Evolutionary conservation across 2,329 filamentous ascomycete genomes (phyloP).

Genomic region (Knufia fluminis): DNA sequence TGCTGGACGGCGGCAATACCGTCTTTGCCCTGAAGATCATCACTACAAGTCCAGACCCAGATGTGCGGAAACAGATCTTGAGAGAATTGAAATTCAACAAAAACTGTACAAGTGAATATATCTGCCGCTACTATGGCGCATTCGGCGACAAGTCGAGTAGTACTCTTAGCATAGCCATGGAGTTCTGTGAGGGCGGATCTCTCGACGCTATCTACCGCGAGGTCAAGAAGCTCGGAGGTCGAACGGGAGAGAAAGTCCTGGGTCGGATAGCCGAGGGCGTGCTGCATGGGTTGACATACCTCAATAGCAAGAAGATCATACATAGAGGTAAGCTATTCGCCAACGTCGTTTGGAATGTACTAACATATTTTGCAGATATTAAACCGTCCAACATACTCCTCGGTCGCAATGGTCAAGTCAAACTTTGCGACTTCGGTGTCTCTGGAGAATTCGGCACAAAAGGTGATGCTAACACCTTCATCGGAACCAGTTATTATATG

Average conservation of each 20-base stretch:
- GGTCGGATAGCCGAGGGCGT: constrained; percentile 96
- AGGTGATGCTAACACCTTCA: constrained; percentile 96
- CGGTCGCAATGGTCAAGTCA: constrained; percentile 85
- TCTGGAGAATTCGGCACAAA: constrained; percentile 97
- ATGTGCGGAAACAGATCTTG: constrained; percentile 97
- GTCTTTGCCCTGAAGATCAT: constrained; percentile 97
- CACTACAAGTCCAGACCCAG: constrained; percentile 93
- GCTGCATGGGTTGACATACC: constrained; percentile 83
- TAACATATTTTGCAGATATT: constrained; percentile 55
- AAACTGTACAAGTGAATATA: constrained; percentile 88
- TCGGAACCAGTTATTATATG: constrained; percentile 99
- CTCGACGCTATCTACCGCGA: constrained; percentile 96
- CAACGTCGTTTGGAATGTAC: constrained; percentile 5
- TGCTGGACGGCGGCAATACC: constrained; percentile 82
- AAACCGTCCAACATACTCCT: constrained; percentile 96
- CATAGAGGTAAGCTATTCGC: constrained; percentile 52
- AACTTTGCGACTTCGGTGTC: constrained; percentile 96
- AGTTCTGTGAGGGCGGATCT: constrained; percentile 94
- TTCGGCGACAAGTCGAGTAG: constrained; percentile 94
- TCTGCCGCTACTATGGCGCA: constrained; percentile 93
- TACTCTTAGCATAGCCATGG: constrained; percentile 98
- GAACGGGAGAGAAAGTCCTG: constrained; percentile 92
- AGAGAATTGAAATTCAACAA: constrained; percentile 97
- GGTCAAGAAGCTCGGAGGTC: constrained; percentile 86
- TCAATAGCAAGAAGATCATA: constrained; percentile 93